Base-by-base conservation (phyloP, 345 rosid species). In the Excoecaria agallocha region DNA sequence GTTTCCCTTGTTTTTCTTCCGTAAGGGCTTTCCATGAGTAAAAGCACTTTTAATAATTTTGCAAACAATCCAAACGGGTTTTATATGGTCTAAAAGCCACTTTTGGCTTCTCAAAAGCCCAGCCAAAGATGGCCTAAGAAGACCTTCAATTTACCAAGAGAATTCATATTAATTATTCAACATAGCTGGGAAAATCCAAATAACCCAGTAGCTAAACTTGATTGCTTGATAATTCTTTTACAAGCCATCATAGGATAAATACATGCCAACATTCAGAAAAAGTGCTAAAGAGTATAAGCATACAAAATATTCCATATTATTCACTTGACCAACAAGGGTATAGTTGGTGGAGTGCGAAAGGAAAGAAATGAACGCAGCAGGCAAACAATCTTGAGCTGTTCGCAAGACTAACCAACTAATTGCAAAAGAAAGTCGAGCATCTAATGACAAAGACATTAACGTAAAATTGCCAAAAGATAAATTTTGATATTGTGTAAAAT, bases 71-170 rank as follows among this genome's bases (percentile, higher is more conserved):
- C 30, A 30, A 30, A 30, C 1, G 30, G 1, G 30, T 1, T 2
- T 30, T 30, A 30, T 30, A 30, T 30, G 30, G 30, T 30, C 30
- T 30, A 30, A 30, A 30, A 30, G 30, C 30, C 30, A 30, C 30
- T 30, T 30, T 30, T 30, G 30, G 30, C 30, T 30, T n/a, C n/a
- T n/a, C n/a, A n/a, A n/a, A n/a, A 2, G 30, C 1, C 1, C 1
- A 30, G 30, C 30, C 30, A 30, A 0, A 30, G 1, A 2, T 1
- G 30, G 30, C 30, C 30, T 30, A 30, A 45, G 43, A 66, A 46
- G 38, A n/a, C 38, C 70, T 25, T 49, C 38, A 13, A 19, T 68
- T 68, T 68, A 54, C 35, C 37, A 69, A 69, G 71, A 48, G 39
- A 67, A 17, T 52, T 12, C 50, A 43, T 16, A 52, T 49, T 49